Evolutionary conservation across 2,329 filamentous ascomycete genomes (phyloP).

Genomic region (Aspergillus sp.): DNA sequence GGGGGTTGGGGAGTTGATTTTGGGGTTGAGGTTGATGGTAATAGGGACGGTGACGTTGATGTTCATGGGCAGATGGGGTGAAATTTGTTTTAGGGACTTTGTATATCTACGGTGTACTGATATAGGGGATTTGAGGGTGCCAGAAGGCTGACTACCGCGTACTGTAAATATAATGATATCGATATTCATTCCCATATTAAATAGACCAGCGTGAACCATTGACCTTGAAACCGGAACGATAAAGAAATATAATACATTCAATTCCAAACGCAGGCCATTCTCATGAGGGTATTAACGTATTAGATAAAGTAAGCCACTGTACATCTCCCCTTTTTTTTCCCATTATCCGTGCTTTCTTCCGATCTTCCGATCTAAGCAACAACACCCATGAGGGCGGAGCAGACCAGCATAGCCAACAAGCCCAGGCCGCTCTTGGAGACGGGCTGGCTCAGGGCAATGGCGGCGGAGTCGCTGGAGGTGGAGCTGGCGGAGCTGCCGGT

Average conservation of each 20-base stretch:
- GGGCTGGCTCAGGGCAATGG: slow-evolving; percentile 17
- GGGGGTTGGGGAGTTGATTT: no score
- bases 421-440: slow-evolving; percentile 32
- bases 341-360: neutral
- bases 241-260: neutral
- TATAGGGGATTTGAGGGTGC: no score
- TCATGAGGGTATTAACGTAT: neutral
- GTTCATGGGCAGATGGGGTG: no score
- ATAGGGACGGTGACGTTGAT: no score
- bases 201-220: neutral
- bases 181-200: no score
- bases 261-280: neutral
- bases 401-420: slow-evolving; percentile 31
- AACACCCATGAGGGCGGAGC: slow-evolving; percentile 29
- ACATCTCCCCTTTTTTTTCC: neutral
- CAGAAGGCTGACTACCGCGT: no score
- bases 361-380: slow-evolving; percentile 12
- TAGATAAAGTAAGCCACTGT: neutral
- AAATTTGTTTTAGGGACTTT: no score
- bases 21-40: no score
- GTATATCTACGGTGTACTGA: no score
- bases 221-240: neutral
- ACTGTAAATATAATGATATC: no score
- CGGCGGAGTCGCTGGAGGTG: slow-evolving; percentile 15
- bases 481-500: slow-evolving; percentile 4